phyloP scores from a whole-genome alignment of 2,329 filamentous ascomycete species.

The Penicillium frequentans region DNA sequence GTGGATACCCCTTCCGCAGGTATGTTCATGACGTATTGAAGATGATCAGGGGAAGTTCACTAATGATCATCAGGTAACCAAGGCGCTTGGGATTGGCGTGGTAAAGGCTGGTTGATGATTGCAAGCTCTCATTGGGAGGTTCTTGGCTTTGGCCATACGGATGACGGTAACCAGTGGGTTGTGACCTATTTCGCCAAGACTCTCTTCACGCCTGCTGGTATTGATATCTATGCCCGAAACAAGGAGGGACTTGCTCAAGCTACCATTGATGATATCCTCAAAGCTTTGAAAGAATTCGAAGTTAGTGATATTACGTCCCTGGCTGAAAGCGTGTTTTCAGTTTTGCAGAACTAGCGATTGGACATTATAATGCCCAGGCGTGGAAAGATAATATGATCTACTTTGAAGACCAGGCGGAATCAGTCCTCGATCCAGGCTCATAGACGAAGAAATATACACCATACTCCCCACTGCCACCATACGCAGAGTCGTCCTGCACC shows the following conservation, averaged over 20 bases:
- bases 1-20: constrained; percentile 16
- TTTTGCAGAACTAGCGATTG: constrained; percentile 11
- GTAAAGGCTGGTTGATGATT: constrained; percentile 71
- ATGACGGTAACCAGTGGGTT: constrained; percentile 59
- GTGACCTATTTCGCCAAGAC: constrained; percentile 86
- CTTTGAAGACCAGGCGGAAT: background rate
- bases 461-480: background rate
- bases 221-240: constrained; percentile 72
- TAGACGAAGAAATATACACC: background rate
- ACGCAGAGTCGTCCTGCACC: background rate
- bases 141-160: constrained; percentile 18
- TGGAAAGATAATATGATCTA: background rate
- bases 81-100: constrained; percentile 71
- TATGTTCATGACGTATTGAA: background rate
- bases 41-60: background rate
- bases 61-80: constrained; percentile 4
- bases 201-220: constrained; percentile 75
- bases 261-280: constrained; percentile 11
- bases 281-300: constrained; percentile 6
- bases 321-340: constrained; percentile 10
- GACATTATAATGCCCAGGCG: background rate
- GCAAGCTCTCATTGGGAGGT: constrained; percentile 75
- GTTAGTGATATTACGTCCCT: constrained; percentile 10
- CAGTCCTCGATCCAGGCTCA: background rate
- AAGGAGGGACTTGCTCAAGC: constrained; percentile 6